These are phyloP conservation scores for Xylariaceae sp. DNA, from an alignment of 2,329 filamentous ascomycete species.

Conservation along the genomic window DNA sequence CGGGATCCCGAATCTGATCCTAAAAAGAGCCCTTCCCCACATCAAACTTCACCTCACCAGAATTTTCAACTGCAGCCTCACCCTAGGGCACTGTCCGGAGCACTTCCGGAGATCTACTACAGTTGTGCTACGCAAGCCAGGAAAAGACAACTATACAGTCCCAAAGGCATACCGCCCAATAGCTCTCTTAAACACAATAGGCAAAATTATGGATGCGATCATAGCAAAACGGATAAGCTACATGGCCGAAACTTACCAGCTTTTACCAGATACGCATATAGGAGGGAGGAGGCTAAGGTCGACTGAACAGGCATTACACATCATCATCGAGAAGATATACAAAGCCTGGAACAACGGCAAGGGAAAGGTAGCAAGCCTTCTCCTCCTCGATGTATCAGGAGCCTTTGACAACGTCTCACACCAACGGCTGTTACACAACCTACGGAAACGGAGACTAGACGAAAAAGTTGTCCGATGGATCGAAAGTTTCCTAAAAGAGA, in stretches of 20 bases:
- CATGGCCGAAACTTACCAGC: not conserved
- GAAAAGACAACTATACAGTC: not conserved
- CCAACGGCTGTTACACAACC: not conserved
- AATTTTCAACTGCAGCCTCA: too few species aligned
- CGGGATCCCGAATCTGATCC: not conserved
- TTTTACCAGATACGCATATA: not conserved
- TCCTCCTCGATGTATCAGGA: not conserved
- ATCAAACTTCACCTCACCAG: not conserved
- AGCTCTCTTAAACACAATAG: not conserved
- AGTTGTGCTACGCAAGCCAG: not conserved
- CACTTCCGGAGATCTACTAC: not conserved
- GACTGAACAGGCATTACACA: not conserved
- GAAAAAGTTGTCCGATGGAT: not conserved
- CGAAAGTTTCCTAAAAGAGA: not conserved
- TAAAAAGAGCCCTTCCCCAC: not conserved
- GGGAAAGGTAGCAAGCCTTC: not conserved
- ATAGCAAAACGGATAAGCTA: not conserved
- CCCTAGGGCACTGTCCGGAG: not conserved
- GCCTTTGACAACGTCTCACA: not conserved
- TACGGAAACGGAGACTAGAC: not conserved
- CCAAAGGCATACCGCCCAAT: not conserved
- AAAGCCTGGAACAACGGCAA: not conserved
- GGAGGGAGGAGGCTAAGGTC: not conserved
- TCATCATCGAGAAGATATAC: not conserved
- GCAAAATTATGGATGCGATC: conserved; percentile 16